phyloP scores from a whole-genome alignment of 257 asterid genomes.

The Parsonsia alboflavescens region DNA sequence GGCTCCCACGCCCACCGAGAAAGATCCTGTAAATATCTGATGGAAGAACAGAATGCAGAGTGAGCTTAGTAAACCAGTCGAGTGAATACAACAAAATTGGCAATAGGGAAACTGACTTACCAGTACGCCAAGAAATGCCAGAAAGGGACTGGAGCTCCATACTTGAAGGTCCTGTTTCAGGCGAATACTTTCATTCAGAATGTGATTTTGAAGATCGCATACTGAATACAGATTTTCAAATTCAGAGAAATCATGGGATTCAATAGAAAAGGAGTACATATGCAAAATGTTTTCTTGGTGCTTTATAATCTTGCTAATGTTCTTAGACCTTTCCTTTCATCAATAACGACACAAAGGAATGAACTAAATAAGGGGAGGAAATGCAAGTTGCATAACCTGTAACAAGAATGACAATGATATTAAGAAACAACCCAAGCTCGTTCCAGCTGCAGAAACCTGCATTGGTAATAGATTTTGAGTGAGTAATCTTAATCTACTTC shows the following conservation, averaged over 20 bases:
- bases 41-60: not conserved
- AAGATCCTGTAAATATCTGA: conserved; percentile 67
- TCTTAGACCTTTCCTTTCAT: not conserved
- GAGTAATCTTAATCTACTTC: conserved; percentile 9
- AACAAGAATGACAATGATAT: conserved; percentile 63
- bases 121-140: conserved; percentile 74
- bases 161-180: conserved; percentile 52
- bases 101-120: conserved; percentile 33
- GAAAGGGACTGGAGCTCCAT: conserved; percentile 59
- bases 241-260: not conserved
- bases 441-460: conserved; percentile 72
- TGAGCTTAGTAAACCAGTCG: not conserved
- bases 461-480: conserved; percentile 18
- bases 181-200: conserved; percentile 13
- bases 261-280: not conserved
- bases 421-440: conserved; percentile 71
- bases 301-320: not conserved
- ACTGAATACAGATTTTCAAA: not conserved
- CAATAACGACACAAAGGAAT: not conserved
- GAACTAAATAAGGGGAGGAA: not conserved
- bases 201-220: not conserved
- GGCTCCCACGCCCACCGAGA: conserved; percentile 88
- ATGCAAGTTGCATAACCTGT: conserved; percentile 42
- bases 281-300: not conserved
- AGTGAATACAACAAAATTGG: not conserved